A percentile compares a stretch with the other conserved stretches of the same genome.
Evolutionary conservation across 306 rosid species (phyloP).

Genomic region (Phaseolus lunatus): DNA sequence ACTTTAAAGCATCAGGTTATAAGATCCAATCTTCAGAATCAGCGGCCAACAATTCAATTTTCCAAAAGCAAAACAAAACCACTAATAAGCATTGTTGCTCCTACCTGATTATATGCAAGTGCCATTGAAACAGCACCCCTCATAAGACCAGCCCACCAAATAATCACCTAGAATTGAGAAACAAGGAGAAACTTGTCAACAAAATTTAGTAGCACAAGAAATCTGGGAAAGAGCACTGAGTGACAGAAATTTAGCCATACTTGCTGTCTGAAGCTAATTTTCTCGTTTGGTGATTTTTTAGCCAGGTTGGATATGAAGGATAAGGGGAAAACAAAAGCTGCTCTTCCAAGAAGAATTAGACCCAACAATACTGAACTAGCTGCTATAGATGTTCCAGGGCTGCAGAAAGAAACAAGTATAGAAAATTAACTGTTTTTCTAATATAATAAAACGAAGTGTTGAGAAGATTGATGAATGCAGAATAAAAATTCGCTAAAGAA

Average conservation of each 20-base stretch:
- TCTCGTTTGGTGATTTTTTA: constrained; percentile 64
- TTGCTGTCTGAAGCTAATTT: constrained; percentile 74
- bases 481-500: background rate
- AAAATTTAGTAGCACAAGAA: constrained; percentile 29
- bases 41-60: constrained; percentile 25
- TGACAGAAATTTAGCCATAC: constrained; percentile 55
- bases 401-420: constrained; percentile 52
- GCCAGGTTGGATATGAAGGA: constrained; percentile 81
- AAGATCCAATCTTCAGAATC: background rate
- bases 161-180: constrained; percentile 66
- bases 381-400: constrained; percentile 94
- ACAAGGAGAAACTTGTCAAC: constrained; percentile 41
- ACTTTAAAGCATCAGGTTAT: constrained; percentile 13
- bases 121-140: constrained; percentile 99
- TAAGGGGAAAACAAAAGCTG: constrained; percentile 91
- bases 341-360: constrained; percentile 85
- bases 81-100: constrained; percentile 30
- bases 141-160: constrained; percentile 99
- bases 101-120: constrained; percentile 96
- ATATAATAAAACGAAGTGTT: constrained; percentile 12
- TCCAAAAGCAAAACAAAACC: background rate
- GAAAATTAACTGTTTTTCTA: constrained; percentile 16
- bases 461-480: background rate
- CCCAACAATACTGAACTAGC: constrained; percentile 79
- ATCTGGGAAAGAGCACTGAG: background rate